Percentiles rank a stretch among this genome's conserved stretches.
Evolutionary conservation across 495 filamentous ascomycete species (phyloP).

Genomic region (Aspergillus asperescens): DNA sequence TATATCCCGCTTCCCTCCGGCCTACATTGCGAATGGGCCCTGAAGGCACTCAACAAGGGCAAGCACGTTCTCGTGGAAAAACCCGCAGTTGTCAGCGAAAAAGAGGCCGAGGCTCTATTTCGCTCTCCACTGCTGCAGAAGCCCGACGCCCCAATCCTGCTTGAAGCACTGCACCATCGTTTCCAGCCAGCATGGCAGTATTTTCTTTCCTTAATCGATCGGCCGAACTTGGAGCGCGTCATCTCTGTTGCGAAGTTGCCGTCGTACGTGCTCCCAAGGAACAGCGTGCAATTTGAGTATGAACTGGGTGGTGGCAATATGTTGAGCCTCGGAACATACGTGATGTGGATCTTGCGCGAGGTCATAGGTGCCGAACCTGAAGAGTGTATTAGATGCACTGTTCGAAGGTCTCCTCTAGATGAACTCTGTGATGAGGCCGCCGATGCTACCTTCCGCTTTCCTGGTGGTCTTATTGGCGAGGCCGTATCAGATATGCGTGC

Average conservation of each 20-base stretch:
- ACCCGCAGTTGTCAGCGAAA: conserved; percentile 37
- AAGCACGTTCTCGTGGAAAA: conserved; percentile 50
- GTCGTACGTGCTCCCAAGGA: neutral
- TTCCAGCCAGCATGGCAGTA: conserved; percentile 53
- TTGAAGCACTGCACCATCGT: conserved; percentile 55
- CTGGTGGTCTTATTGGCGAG: neutral
- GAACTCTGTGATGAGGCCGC: neutral
- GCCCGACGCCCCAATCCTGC: conserved; percentile 35
- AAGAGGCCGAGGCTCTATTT: conserved; percentile 36
- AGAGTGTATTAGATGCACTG: neutral
- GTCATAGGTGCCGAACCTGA: neutral
- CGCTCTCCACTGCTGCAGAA: conserved; percentile 26
- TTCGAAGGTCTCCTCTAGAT: neutral
- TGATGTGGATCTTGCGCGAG: neutral
- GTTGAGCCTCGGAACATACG: neutral
- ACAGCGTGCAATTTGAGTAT: neutral
- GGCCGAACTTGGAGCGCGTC: neutral
- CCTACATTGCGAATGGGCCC: conserved; percentile 44
- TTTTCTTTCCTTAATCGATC: conserved; percentile 42
- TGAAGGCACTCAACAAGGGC: conserved; percentile 32
- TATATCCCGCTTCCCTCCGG: conserved; percentile 49
- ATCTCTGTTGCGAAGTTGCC: conserved; percentile 9
- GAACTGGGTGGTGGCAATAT: neutral
- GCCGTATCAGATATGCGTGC: neutral
- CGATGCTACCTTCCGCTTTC: neutral